These are phyloP conservation scores for Aristolochia contorta DNA, from an alignment of 164 flowering plant species.

Conservation along the genomic window DNA sequence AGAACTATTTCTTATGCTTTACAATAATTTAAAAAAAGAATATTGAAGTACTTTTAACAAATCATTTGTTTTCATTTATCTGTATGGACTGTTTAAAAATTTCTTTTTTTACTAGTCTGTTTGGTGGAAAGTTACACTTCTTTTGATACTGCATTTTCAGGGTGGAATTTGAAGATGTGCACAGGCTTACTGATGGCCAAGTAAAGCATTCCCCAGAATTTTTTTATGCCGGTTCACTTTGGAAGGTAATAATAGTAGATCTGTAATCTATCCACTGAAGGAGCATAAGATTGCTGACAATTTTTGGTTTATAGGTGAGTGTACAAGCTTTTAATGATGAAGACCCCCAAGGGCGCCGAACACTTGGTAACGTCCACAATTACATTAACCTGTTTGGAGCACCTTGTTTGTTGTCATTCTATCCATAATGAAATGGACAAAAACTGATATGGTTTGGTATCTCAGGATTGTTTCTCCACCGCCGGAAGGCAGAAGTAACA, in stretches of 20 bases:
- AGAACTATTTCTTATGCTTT: too few relatives aligned
- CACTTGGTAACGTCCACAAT: constrained; percentile 55
- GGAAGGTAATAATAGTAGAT: constrained; percentile 57
- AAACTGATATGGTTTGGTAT: constrained; percentile 2
- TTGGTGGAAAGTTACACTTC: background rate
- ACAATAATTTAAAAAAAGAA: too few relatives aligned
- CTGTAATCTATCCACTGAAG: too few relatives aligned
- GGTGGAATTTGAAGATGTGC: constrained; percentile 93
- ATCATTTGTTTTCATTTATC: too few relatives aligned
- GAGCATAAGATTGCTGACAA: background rate
- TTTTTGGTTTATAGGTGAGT: constrained; percentile 51
- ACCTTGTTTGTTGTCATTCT: too few relatives aligned
- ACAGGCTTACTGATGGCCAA: constrained; percentile 88
- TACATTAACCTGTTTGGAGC: too few relatives aligned
- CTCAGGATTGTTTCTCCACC: constrained; percentile 92
- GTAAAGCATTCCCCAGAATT: constrained; percentile 94
- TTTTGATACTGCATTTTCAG: constrained; percentile 23
- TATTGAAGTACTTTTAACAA: too few relatives aligned
- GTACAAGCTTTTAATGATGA: constrained; percentile 98
- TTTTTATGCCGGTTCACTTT: constrained; percentile 93
- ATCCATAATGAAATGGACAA: too few relatives aligned
- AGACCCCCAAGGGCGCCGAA: constrained; percentile 98
- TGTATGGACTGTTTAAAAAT: too few relatives aligned
- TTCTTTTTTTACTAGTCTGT: background rate
- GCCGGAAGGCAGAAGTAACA: constrained; percentile 77